A percentile compares a stretch with the other conserved stretches of the same genome.
Conservation (phyloP, 371 early-diverging fungal species). For the Circinella umbellata region DNA sequence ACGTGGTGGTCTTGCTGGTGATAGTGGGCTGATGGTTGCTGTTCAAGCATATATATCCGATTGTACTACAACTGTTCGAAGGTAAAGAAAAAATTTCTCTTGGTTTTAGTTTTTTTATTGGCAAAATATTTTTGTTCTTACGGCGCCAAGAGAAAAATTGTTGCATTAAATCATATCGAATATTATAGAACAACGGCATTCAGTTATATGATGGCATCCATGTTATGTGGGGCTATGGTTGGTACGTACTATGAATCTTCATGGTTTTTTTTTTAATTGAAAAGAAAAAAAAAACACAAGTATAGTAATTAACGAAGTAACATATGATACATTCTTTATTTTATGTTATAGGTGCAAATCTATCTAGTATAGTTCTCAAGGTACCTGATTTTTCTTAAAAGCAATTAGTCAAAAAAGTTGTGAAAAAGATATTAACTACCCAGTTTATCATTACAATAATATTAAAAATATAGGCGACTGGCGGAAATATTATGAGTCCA, state of each 20-base stretch:
- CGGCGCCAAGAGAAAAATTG: background rate
- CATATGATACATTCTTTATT: background rate
- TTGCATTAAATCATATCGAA: background rate
- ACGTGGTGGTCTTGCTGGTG: conserved; percentile 47
- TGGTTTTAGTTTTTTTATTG: no score
- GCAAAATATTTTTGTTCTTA: background rate
- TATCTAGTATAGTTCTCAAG: conserved; percentile 27
- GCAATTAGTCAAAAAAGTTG: no score
- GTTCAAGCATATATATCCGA: conserved; percentile 51
- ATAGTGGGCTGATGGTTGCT: conserved; percentile 35
- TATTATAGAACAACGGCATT: conserved; percentile 32
- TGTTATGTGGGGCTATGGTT: conserved; percentile 31
- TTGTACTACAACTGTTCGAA: conserved; percentile 32
- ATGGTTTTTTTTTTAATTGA: background rate
- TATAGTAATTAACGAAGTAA: background rate
- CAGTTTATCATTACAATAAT: no score
- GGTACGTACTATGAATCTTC: conserved; percentile 18
- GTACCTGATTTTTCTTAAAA: conserved; percentile 7
- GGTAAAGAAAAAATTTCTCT: conserved; percentile 20
- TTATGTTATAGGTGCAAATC: conserved; percentile 29
- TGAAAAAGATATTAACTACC: no score
- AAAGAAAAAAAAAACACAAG: no score
- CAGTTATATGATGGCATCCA: conserved; percentile 35
- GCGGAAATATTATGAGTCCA: conserved; percentile 25
- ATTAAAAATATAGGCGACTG: no score